Conservation (phyloP, 176 grass and related monocot genomes). For the Triticum urartu region DNA sequence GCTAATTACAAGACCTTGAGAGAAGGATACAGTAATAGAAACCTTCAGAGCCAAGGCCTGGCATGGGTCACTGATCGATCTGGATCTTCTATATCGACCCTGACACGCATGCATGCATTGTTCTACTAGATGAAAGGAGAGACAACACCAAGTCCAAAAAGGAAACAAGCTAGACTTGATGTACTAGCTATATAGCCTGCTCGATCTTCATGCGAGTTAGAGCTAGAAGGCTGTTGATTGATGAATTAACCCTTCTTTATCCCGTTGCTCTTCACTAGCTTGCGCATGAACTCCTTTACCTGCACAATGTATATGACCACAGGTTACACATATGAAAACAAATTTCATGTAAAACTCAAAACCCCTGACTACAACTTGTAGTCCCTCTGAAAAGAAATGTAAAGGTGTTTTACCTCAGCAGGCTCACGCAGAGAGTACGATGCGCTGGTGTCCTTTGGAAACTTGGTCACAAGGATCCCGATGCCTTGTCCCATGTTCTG, state of each 20-base stretch:
- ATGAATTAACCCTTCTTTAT: not conserved
- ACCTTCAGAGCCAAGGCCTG: slow-evolving; percentile 31
- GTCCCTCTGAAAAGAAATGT: too few relatives aligned
- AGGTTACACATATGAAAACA: not conserved
- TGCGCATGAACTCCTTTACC: slow-evolving; percentile 44
- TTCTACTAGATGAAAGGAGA: not conserved
- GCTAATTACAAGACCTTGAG: slow-evolving; percentile 33
- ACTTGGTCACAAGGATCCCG: slow-evolving; percentile 86
- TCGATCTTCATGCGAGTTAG: not conserved
- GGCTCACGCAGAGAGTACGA: slow-evolving; percentile 78
- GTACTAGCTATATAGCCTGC: not conserved
- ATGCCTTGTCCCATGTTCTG: slow-evolving; percentile 66
- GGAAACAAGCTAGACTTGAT: not conserved
- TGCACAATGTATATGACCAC: not conserved
- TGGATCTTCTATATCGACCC: not conserved
- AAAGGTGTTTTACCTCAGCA: slow-evolving; percentile 45
- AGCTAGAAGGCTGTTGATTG: not conserved
- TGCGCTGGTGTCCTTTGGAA: slow-evolving; percentile 81
- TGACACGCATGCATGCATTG: not conserved
- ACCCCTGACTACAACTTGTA: not conserved
- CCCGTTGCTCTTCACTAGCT: slow-evolving; percentile 35
- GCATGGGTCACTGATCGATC: not conserved
- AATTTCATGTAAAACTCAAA: not conserved
- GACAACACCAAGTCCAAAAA: not conserved
- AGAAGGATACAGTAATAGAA: slow-evolving; percentile 21